These are phyloP conservation scores for Fusarium vanettenii DNA, from an alignment of 2,329 filamentous ascomycete species.

Conservation along the genomic window DNA sequence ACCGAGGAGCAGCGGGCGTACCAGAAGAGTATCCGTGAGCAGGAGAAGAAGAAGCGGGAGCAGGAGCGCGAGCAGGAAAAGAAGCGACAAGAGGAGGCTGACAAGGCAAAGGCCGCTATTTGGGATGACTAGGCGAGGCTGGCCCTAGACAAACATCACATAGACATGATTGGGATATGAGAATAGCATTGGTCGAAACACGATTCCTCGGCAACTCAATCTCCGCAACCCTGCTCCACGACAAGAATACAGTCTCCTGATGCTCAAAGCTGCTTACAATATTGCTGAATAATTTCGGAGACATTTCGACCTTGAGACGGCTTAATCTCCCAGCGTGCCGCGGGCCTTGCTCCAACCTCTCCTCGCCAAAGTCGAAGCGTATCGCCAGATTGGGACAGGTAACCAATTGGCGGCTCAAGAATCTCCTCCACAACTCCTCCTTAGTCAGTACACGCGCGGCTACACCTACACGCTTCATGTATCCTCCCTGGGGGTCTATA, in stretches of 20 bases:
- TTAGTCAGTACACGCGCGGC: background rate
- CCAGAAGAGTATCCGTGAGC: constrained; percentile 83
- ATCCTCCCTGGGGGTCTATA: background rate
- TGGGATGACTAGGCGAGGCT: constrained; percentile 75
- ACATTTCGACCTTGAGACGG: background rate
- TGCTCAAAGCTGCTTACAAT: background rate
- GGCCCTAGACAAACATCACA: background rate
- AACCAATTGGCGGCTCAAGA: background rate
- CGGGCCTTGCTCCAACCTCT: background rate
- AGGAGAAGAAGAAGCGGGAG: constrained; percentile 82
- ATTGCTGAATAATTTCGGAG: background rate
- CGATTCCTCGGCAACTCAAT: background rate
- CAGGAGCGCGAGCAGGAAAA: constrained; percentile 76
- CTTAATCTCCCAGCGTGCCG: background rate
- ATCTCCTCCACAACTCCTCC: background rate
- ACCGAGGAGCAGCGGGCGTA: constrained; percentile 92
- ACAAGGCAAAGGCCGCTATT: constrained; percentile 83
- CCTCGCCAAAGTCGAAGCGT: background rate
- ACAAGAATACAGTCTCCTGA: background rate
- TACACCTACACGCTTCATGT: background rate
- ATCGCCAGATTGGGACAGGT: background rate
- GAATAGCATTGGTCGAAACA: background rate
- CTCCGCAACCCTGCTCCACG: background rate
- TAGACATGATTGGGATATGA: background rate
- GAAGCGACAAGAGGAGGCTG: constrained; percentile 70